Evolutionary conservation across 2,329 filamentous ascomycete genomes (phyloP).

Genomic region (Mycosphaerella sp.): DNA sequence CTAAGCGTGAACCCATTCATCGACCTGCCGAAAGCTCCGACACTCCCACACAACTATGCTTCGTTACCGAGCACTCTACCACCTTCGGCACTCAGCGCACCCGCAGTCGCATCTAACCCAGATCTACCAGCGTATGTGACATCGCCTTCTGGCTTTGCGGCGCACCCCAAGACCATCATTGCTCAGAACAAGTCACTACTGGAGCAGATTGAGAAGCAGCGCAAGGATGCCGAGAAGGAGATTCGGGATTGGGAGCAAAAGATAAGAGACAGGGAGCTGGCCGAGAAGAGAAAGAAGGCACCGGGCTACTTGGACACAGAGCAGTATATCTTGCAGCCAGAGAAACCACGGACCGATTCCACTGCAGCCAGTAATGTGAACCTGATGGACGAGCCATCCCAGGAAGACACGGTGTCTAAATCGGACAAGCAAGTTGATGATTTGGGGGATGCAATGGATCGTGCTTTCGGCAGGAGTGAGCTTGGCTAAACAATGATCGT

Average conservation of each 20-base stretch:
- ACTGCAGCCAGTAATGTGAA: constrained; percentile 13
- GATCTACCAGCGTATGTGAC: constrained; percentile 62
- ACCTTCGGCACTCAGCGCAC: constrained; percentile 54
- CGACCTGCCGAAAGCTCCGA: constrained; percentile 79
- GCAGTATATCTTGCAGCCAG: constrained; percentile 61
- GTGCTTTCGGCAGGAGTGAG: constrained; percentile 33
- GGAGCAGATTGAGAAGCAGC: constrained; percentile 63
- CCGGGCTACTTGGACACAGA: constrained; percentile 77
- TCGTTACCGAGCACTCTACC: constrained; percentile 81
- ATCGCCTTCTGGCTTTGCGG: constrained; percentile 68
- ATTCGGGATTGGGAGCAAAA: constrained; percentile 64
- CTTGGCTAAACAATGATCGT: constrained; percentile 21
- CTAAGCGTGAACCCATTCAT: constrained; percentile 93
- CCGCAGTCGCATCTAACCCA: constrained; percentile 32
- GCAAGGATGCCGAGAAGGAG: constrained; percentile 60
- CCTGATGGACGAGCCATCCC: constrained; percentile 25
- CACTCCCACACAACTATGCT: constrained; percentile 93
- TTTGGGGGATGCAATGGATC: constrained; percentile 33
- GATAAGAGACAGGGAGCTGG: constrained; percentile 59
- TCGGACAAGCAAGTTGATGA: constrained; percentile 28
- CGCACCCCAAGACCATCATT: constrained; percentile 80
- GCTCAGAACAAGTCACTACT: constrained; percentile 73
- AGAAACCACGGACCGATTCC: constrained; percentile 38
- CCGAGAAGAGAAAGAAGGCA: constrained; percentile 71
- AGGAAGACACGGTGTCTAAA: constrained; percentile 4